A percentile compares a stretch with the other conserved stretches of the same genome.
Evolutionary conservation across 148 eudicot genomes (phyloP).

Genomic region (Diospyros lotus): DNA sequence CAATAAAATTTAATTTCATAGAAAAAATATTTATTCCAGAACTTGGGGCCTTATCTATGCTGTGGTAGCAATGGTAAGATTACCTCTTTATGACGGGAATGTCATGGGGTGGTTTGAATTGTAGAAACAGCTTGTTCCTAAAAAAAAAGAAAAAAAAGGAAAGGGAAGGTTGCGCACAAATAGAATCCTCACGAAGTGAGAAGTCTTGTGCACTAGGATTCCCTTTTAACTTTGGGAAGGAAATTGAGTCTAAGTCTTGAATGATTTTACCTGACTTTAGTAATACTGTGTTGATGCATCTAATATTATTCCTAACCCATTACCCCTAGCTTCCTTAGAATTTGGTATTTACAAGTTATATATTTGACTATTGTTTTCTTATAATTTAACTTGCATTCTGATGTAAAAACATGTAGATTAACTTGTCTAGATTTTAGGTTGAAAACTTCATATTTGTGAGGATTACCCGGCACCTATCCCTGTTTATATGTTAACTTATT

Average conservation of each 20-base stretch:
- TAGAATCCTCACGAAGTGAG: too few species aligned
- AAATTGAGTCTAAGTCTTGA: background rate
- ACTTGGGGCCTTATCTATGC: too few species aligned
- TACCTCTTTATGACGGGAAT: too few species aligned
- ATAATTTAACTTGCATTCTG: background rate
- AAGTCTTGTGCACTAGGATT: background rate
- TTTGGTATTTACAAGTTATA: background rate
- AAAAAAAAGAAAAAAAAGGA: too few species aligned
- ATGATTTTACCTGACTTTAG: background rate
- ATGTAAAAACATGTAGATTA: background rate
- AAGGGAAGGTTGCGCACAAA: too few species aligned
- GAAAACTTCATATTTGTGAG: background rate
- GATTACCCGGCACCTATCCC: slow-evolving; percentile 5
- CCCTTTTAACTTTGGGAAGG: background rate
- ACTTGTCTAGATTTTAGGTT: background rate
- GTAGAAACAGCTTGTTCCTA: too few species aligned
- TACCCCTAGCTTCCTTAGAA: background rate
- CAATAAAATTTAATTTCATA: too few species aligned
- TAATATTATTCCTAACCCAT: background rate
- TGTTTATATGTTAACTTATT: background rate
- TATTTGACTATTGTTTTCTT: background rate
- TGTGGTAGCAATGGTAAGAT: too few species aligned
- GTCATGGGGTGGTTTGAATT: too few species aligned
- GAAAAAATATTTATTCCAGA: too few species aligned
- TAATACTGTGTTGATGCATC: background rate